Evolutionary conservation across 1,139 yeast species (phyloP).

Genomic region (Scheffersomyces parashehatae): DNA sequence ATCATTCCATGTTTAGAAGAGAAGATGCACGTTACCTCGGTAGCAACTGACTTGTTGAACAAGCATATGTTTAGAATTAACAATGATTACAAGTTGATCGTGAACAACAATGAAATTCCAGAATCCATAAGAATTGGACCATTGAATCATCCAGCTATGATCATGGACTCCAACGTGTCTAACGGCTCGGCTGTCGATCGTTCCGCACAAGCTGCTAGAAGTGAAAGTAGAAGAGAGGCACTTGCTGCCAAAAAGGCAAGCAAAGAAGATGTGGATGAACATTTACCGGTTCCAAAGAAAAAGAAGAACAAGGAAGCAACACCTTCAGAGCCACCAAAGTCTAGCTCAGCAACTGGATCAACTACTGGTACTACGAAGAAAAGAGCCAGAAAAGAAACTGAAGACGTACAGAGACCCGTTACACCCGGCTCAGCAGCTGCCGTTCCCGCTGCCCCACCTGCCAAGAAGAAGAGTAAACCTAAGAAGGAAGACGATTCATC

Average conservation of each 20-base stretch:
- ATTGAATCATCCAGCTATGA: conserved; percentile 87
- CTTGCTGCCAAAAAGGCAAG: conserved; percentile 80
- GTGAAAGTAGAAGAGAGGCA: conserved; percentile 89
- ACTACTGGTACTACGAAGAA: conserved; percentile 14
- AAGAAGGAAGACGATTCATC: conserved; percentile 27
- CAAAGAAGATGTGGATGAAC: conserved; percentile 39
- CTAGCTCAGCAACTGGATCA: conserved; percentile 2
- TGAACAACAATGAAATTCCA: conserved; percentile 76
- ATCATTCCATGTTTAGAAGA: conserved; percentile 93
- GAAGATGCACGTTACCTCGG: conserved; percentile 95
- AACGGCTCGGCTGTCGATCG: conserved; percentile 37
- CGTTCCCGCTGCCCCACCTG: conserved; percentile 7
- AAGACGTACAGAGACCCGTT: conserved; percentile 6
- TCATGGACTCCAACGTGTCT: conserved; percentile 48
- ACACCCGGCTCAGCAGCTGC: conserved; percentile 7
- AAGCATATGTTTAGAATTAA: conserved; percentile 74
- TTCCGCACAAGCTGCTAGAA: conserved; percentile 68
- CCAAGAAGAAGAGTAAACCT: conserved; percentile 30
- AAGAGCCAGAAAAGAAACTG: conserved; percentile 20
- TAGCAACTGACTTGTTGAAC: conserved; percentile 77
- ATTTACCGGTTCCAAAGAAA: conserved; percentile 21
- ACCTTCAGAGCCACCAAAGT: conserved; percentile 7
- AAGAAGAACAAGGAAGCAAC: conserved; percentile 26
- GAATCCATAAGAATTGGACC: conserved; percentile 67
- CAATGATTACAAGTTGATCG: conserved; percentile 71